These are phyloP conservation scores for Trichoderma gracile DNA, from an alignment of 2,329 filamentous ascomycete species.

Conservation along the genomic window DNA sequence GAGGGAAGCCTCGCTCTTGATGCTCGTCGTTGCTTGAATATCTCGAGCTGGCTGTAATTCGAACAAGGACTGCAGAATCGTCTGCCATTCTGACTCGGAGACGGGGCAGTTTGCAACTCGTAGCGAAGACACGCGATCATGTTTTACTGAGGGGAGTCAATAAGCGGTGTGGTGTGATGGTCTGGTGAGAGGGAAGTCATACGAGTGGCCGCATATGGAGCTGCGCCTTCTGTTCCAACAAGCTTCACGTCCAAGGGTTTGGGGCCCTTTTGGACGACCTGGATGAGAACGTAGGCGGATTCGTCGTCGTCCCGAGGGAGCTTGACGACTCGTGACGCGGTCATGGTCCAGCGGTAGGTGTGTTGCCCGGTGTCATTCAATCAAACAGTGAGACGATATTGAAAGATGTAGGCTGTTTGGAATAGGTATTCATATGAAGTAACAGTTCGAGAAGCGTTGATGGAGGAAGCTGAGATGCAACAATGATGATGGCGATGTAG, in stretches of 20 bases:
- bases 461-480: too few relatives aligned
- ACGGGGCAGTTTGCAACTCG: conserved; percentile 56
- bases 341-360: conserved; percentile 32
- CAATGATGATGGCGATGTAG: not conserved
- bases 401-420: too few relatives aligned
- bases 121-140: conserved; percentile 55
- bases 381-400: not conserved
- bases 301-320: conserved; percentile 58
- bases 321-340: conserved; percentile 50
- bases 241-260: conserved; percentile 65
- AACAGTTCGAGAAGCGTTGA: not conserved
- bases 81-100: conserved; percentile 66
- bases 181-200: conserved; percentile 37
- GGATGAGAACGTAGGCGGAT: conserved; percentile 59
- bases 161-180: not conserved
- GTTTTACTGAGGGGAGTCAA: conserved; percentile 49
- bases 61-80: conserved; percentile 59
- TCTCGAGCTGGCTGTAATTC: conserved; percentile 52
- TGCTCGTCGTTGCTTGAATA: conserved; percentile 61
- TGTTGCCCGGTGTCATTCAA: not conserved
- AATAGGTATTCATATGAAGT: too few relatives aligned
- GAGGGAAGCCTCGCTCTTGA: conserved; percentile 54
- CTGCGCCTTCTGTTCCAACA: conserved; percentile 66
- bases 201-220: conserved; percentile 60
- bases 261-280: conserved; percentile 53